Evolutionary conservation across 1,284 basidiomycete genomes (phyloP), one percentile per base, ranked within the genome.

Genomic region (Coriolopsis trogii): DNA sequence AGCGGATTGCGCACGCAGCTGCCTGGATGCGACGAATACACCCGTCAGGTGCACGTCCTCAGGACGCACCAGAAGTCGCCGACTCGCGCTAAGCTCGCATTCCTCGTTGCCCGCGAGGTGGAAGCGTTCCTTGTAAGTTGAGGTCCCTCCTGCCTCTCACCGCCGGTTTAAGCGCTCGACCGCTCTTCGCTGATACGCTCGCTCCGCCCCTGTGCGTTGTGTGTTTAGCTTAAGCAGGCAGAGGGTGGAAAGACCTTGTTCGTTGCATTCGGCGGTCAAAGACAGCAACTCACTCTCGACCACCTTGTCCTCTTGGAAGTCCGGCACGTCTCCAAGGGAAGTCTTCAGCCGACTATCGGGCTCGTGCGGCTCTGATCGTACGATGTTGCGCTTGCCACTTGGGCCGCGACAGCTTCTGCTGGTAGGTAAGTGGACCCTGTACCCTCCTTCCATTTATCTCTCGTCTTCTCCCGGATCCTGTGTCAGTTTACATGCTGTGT

Each of bases 241-340:
- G n/a, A n/a, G n/a, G n/a, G n/a, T n/a, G n/a, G n/a, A n/a, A n/a
- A n/a, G n/a, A n/a, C n/a, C n/a, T n/a, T n/a, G n/a, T n/a, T n/a
- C n/a, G n/a, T n/a, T n/a, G n/a, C n/a, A n/a, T n/a, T 45, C n/a
- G 24, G 9, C 6, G 21, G 23, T 21, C 9, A 21, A 7, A 37
- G 49, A 7, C 42, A 12, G 20, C 13, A 20, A 7, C 18, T 51
- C 18, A 16, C 3, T 0, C 16, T 51, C 13, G 37, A 41, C 23
- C 30, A 51, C 18, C 29, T 51, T 20, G 18, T 41, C 1, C 42
- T 51, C 24, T 7, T 45, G 6, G 42, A 51, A 6, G 38, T 45
- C 16, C 21, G 12, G 36, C 49, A 51, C 15, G 49, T 41, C 2
- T 41, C 49, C 0, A 51, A 51, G 21, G 39, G 42, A 26, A 45